A percentile compares a stretch with the other conserved stretches of the same genome.
phyloP scores from a whole-genome alignment of 2,329 filamentous ascomycete species.

The Zymoseptoria brevis region DNA sequence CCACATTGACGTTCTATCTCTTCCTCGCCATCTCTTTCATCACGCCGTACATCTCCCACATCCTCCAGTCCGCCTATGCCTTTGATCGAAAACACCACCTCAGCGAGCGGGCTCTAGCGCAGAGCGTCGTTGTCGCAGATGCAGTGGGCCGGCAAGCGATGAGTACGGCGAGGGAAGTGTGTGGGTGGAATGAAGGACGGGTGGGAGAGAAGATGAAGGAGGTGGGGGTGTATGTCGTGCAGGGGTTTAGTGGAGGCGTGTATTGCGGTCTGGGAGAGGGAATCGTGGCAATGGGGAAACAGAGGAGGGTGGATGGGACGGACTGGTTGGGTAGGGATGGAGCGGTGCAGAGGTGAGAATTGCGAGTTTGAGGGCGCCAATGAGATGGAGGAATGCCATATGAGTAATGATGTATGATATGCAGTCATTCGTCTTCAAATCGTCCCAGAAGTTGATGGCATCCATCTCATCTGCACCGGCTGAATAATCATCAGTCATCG shows the following conservation, averaged over 20 bases:
- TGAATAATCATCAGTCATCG: background rate
- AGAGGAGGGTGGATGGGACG: background rate
- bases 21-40: constrained; percentile 55
- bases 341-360: constrained; percentile 12
- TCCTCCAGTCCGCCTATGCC: constrained; percentile 48
- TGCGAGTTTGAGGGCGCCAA: constrained; percentile 15
- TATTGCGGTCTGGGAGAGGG: constrained; percentile 56
- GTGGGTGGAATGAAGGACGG: constrained; percentile 55
- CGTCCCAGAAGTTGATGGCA: background rate
- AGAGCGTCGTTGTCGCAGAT: constrained; percentile 47
- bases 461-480: background rate
- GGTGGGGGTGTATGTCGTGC: constrained; percentile 52
- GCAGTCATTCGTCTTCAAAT: too few species aligned
- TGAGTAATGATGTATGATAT: constrained; percentile 16
- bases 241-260: constrained; percentile 58
- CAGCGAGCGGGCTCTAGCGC: constrained; percentile 49
- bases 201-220: constrained; percentile 53
- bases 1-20: constrained; percentile 16
- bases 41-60: constrained; percentile 51
- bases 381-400: constrained; percentile 17
- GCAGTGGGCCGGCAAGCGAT: constrained; percentile 46
- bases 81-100: constrained; percentile 62
- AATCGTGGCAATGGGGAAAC: constrained; percentile 38
- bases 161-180: constrained; percentile 47
- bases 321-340: constrained; percentile 9